phyloP scores from a whole-genome alignment of 2,329 filamentous ascomycete genomes.

The Aspergillus texensis region DNA sequence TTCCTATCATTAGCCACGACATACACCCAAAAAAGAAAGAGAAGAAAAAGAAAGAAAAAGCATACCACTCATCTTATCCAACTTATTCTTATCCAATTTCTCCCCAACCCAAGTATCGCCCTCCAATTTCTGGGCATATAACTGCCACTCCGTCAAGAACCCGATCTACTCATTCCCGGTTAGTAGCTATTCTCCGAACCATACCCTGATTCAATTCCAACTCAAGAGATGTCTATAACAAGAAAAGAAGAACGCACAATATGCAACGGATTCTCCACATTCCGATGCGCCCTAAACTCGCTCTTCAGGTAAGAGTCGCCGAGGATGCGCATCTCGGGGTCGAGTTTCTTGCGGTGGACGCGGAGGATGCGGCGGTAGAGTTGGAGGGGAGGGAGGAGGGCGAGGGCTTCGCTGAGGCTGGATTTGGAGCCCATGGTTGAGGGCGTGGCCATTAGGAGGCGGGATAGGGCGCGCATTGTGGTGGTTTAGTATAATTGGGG shows the following conservation, averaged over 20 bases:
- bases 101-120: slow-evolving; percentile 83
- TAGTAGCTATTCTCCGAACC: too few species aligned
- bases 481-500: background rate
- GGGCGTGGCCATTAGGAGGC: slow-evolving; percentile 46
- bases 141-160: slow-evolving; percentile 94
- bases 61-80: slow-evolving; percentile 93
- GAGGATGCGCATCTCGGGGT: slow-evolving; percentile 72
- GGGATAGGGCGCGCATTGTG: slow-evolving; percentile 40
- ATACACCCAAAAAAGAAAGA: background rate
- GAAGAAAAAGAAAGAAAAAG: slow-evolving; percentile 20
- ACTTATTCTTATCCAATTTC: slow-evolving; percentile 78
- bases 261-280: slow-evolving; percentile 87
- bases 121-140: slow-evolving; percentile 90
- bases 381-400: slow-evolving; percentile 82
- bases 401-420: slow-evolving; percentile 55
- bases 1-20: slow-evolving; percentile 3
- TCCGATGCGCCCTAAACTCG: slow-evolving; percentile 83
- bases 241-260: slow-evolving; percentile 62
- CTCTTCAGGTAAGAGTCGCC: slow-evolving; percentile 92
- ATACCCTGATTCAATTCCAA: too few species aligned
- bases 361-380: slow-evolving; percentile 87
- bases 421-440: slow-evolving; percentile 43
- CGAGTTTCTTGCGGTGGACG: slow-evolving; percentile 78
- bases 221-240: too few species aligned
- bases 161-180: slow-evolving; percentile 67